Conservation (phyloP, 495 filamentous ascomycete species). For the Hypoxylon trugodes region DNA sequence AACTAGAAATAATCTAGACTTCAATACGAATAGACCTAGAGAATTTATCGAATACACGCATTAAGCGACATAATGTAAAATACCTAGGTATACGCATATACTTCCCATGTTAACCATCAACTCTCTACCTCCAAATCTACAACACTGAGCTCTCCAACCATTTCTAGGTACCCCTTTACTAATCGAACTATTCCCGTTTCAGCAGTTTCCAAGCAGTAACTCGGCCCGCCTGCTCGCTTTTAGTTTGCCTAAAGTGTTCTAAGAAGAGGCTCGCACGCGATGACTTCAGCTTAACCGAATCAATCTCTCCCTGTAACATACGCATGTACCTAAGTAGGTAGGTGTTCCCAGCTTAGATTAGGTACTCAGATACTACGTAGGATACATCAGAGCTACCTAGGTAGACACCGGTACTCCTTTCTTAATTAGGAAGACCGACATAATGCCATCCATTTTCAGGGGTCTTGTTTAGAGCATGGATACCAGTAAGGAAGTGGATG, state of each 20-base stretch:
- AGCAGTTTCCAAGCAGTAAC: background rate
- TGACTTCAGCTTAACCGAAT: conserved; percentile 7
- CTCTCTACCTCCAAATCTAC: background rate
- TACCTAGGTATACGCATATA: too few relatives aligned
- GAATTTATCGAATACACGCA: background rate
- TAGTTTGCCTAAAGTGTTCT: conserved; percentile 11
- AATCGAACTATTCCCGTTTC: conserved; percentile 28
- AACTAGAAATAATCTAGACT: conserved; percentile 10
- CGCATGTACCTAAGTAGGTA: too few relatives aligned
- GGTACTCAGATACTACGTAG: conserved; percentile 8
- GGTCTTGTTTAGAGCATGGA: background rate
- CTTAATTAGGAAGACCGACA: conserved; percentile 29
- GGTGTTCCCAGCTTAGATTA: background rate
- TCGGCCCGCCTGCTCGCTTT: background rate
- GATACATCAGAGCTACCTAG: too few relatives aligned
- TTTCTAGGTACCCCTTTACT: conserved; percentile 3
- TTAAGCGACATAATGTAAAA: background rate
- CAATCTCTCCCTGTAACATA: background rate
- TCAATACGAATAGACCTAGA: background rate
- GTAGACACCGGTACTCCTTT: background rate
- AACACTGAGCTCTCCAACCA: conserved; percentile 27
- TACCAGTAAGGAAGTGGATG: conserved; percentile 7
- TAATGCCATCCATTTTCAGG: conserved; percentile 35
- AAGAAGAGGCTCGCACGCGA: conserved; percentile 6
- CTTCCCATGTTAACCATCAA: background rate